phyloP scores from a whole-genome alignment of 202 grass and related monocot genomes.

The Schoenoplectus tabernaemontani region DNA sequence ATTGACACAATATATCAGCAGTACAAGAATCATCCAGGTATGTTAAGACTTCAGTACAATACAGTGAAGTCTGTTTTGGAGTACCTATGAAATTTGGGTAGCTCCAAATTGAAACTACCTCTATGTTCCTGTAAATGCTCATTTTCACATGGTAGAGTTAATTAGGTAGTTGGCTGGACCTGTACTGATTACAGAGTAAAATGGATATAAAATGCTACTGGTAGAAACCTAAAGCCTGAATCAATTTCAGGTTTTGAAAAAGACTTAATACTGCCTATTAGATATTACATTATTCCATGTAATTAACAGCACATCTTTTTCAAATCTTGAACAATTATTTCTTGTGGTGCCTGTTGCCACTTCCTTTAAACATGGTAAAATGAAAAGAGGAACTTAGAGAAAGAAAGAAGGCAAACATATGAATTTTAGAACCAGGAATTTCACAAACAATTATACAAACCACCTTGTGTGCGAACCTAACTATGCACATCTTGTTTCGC shows the following conservation, averaged over 20 bases:
- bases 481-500: background rate
- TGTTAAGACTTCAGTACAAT: background rate
- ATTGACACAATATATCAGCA: background rate
- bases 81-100: background rate
- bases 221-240: background rate
- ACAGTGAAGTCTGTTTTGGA: background rate
- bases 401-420: background rate
- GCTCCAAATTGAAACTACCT: background rate
- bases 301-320: constrained; percentile 2
- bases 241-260: background rate
- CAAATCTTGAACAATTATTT: background rate
- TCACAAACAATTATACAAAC: background rate
- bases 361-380: background rate
- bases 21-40: background rate
- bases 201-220: background rate
- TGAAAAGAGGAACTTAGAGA: background rate
- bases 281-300: background rate
- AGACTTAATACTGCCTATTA: background rate
- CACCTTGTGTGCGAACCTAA: background rate
- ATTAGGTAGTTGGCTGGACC: background rate
- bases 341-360: background rate
- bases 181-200: background rate
- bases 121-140: background rate
- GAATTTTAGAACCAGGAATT: background rate
- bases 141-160: constrained; percentile 7